Evolutionary conservation across 106 monocot genomes (phyloP).

Genomic region (Agapanthus africanus): DNA sequence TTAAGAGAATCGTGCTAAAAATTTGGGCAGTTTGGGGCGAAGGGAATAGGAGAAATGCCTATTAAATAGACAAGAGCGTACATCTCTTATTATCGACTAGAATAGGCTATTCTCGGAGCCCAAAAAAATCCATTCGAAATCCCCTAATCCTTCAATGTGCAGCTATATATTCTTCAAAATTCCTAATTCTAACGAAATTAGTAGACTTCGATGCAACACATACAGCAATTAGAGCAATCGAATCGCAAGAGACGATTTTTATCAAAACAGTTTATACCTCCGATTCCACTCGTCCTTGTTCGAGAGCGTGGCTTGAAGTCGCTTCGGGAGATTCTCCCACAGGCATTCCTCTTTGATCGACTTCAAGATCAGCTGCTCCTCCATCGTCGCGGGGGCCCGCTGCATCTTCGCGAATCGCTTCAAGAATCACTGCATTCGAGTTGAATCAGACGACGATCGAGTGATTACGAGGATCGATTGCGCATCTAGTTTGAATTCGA

Average conservation of each 20-base stretch:
- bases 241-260: neutral
- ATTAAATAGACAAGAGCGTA: too few species aligned
- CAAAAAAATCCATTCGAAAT: too few species aligned
- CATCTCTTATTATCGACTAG: too few species aligned
- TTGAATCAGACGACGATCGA: too few species aligned
- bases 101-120: too few species aligned
- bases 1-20: neutral
- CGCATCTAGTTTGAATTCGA: too few species aligned
- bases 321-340: slow-evolving; percentile 90
- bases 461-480: too few species aligned
- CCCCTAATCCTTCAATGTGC: too few species aligned
- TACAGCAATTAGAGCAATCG: neutral
- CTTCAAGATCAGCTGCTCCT: slow-evolving; percentile 88
- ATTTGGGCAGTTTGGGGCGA: too few species aligned
- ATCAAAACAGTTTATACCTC: slow-evolving; percentile 43
- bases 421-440: too few species aligned
- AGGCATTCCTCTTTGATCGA: slow-evolving; percentile 86
- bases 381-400: slow-evolving; percentile 46
- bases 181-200: neutral
- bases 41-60: too few species aligned
- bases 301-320: slow-evolving; percentile 60
- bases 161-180: neutral
- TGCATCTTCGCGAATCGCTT: too few species aligned
- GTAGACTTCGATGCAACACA: neutral
- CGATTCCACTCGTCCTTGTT: slow-evolving; percentile 89